Evolutionary conservation across 106 monocot species (phyloP).

Genomic region (Apostasia shenzhenica): DNA sequence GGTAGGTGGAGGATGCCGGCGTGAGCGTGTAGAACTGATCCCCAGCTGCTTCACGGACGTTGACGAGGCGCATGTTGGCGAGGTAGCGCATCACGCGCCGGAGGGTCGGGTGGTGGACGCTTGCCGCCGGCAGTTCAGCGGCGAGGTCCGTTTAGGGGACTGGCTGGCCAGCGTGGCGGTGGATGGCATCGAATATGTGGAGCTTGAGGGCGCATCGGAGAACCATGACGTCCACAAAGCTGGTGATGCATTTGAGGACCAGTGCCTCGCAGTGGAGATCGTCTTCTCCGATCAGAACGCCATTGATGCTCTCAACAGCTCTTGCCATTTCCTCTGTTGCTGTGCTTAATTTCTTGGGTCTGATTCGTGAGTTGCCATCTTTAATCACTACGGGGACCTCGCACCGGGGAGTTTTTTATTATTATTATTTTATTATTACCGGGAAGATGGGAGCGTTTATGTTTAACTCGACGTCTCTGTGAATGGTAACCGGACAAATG

Average conservation of each 20-base stretch:
- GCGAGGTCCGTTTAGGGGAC: slow-evolving; percentile 11
- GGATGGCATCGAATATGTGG: slow-evolving; percentile 14
- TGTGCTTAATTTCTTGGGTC: no score
- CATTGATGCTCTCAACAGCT: no score
- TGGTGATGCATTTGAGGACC: neutral
- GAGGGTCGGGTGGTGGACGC: neutral
- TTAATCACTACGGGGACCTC: no score
- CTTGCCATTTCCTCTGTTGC: no score
- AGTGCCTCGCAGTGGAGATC: neutral
- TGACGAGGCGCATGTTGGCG: neutral
- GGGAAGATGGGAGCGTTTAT: no score
- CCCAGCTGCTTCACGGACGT: neutral
- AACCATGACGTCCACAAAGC: slow-evolving; percentile 4
- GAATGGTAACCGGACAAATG: no score
- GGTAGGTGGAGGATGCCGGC: neutral
- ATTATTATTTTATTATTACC: no score
- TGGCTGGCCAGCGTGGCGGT: neutral
- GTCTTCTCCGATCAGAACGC: neutral
- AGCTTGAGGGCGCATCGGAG: slow-evolving; percentile 22
- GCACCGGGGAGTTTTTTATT: no score
- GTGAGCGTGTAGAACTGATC: slow-evolving; percentile 1
- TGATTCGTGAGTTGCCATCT: no score
- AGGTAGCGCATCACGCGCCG: slow-evolving; percentile 13
- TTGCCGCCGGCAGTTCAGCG: neutral
- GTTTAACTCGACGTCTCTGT: no score